These are phyloP conservation scores for Whalleya microplaca DNA, from an alignment of 2,329 filamentous ascomycete genomes.

Conservation along the genomic window DNA sequence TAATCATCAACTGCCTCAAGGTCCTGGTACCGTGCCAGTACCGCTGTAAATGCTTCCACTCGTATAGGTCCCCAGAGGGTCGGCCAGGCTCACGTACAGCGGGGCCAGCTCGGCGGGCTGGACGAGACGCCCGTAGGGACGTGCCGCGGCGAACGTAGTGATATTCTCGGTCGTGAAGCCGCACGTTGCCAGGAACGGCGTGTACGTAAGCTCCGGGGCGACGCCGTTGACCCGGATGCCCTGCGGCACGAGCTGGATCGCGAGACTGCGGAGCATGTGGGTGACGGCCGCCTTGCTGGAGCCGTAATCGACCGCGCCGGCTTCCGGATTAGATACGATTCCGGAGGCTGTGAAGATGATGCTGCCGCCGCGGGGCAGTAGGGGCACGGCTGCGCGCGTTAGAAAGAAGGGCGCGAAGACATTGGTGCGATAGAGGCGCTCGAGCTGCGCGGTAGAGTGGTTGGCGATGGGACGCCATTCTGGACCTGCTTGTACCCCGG, in stretches of 20 bases:
- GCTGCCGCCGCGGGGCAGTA: conserved; percentile 1
- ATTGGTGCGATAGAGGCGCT: conserved; percentile 4
- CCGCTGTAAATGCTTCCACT: not conserved
- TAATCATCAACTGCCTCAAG: too few relatives aligned
- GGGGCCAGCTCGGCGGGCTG: conserved; percentile 3
- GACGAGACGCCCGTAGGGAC: conserved; percentile 1
- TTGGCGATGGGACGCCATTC: not conserved
- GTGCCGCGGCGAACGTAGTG: not conserved
- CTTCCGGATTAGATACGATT: not conserved
- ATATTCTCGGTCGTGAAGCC: too few relatives aligned
- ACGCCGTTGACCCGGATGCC: not conserved
- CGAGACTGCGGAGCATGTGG: conserved; percentile 4
- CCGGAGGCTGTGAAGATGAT: conserved; percentile 1
- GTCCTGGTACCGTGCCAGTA: too few relatives aligned
- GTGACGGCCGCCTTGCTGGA: conserved; percentile 6
- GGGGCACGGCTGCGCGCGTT: not conserved
- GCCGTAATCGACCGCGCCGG: conserved; percentile 2
- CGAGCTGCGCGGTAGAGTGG: conserved; percentile 1
- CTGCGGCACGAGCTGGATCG: not conserved
- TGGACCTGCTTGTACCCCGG: not conserved
- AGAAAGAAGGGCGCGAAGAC: conserved; percentile 8
- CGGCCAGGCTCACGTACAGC: conserved; percentile 1
- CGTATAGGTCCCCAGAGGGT: not conserved
- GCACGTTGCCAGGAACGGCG: too few relatives aligned
- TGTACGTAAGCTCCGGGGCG: not conserved